Conservation (phyloP, 2,329 filamentous ascomycete species). For the Neoarthrinium moseri region DNA sequence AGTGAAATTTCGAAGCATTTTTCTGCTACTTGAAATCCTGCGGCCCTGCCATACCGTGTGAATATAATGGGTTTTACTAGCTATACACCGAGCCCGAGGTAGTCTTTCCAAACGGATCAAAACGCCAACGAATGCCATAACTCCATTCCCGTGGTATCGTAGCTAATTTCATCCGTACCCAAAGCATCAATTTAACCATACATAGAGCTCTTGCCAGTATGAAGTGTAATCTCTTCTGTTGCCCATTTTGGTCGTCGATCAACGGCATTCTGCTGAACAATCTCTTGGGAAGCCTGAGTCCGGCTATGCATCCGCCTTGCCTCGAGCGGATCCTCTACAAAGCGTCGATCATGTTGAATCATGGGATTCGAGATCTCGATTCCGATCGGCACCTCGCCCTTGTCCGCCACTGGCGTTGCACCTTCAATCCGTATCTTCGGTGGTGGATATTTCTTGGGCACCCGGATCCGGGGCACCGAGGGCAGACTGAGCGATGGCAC, state of each 20-base stretch:
- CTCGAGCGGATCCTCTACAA: slow-evolving; percentile 20
- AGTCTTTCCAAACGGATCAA: not conserved
- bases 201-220: slow-evolving; percentile 33
- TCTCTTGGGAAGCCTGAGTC: not conserved
- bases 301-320: slow-evolving; percentile 6
- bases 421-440: slow-evolving; percentile 31
- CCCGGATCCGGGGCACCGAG: slow-evolving; percentile 34
- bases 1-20: too few species aligned
- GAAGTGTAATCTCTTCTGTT: slow-evolving; percentile 27
- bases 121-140: not conserved
- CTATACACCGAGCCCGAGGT: too few species aligned
- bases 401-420: slow-evolving; percentile 25
- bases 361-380: slow-evolving; percentile 31
- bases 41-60: too few species aligned
- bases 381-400: slow-evolving; percentile 16
- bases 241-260: not conserved
- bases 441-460: slow-evolving; percentile 41
- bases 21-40: too few species aligned
- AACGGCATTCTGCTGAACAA: not conserved
- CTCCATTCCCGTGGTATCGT: not conserved
- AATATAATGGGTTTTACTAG: too few species aligned
- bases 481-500: slow-evolving; percentile 36
- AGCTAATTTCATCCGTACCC: not conserved
- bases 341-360: slow-evolving; percentile 19
- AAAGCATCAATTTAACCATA: slow-evolving; percentile 28